These are phyloP conservation scores for Ophiocytium majus DNA, from an alignment of 352 stramenopile genomes.

Conservation along the genomic window DNA sequence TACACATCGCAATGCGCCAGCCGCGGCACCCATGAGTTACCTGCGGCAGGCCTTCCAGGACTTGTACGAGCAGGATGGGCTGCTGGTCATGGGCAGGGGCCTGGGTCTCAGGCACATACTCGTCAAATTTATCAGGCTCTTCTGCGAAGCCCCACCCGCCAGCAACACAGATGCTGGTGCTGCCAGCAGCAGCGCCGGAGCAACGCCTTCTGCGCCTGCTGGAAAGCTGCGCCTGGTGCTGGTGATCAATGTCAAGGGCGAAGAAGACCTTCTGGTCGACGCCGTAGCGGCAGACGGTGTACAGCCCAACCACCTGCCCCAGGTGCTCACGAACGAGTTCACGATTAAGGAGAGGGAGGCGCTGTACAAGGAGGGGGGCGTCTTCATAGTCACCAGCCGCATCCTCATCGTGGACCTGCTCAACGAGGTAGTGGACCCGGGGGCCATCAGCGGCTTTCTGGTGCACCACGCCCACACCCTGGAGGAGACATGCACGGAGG, in stretches of 20 bases:
- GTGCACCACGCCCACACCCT: slow-evolving; percentile 87
- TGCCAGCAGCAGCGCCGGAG: not conserved
- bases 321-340: slow-evolving; percentile 69
- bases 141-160: not conserved
- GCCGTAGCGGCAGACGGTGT: slow-evolving; percentile 81
- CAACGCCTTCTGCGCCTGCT: not conserved
- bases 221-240: slow-evolving; percentile 75
- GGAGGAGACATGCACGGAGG: slow-evolving; percentile 87
- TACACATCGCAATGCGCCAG: not conserved
- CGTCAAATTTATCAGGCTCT: slow-evolving; percentile 71
- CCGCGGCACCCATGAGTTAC: slow-evolving; percentile 28
- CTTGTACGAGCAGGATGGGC: slow-evolving; percentile 74
- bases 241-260: slow-evolving; percentile 81
- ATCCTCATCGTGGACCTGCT: slow-evolving; percentile 96
- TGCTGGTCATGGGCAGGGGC: slow-evolving; percentile 85
- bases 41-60: slow-evolving; percentile 65
- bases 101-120: slow-evolving; percentile 77
- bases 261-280: slow-evolving; percentile 70
- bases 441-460: slow-evolving; percentile 74
- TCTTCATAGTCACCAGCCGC: slow-evolving; percentile 88
- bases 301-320: slow-evolving; percentile 75
- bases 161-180: not conserved
- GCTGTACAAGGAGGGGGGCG: slow-evolving; percentile 84
- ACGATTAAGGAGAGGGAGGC: slow-evolving; percentile 68
- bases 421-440: slow-evolving; percentile 62